Base-by-base conservation (phyloP, 257 asterid genomes). In the Haberlea rhodopensis region DNA sequence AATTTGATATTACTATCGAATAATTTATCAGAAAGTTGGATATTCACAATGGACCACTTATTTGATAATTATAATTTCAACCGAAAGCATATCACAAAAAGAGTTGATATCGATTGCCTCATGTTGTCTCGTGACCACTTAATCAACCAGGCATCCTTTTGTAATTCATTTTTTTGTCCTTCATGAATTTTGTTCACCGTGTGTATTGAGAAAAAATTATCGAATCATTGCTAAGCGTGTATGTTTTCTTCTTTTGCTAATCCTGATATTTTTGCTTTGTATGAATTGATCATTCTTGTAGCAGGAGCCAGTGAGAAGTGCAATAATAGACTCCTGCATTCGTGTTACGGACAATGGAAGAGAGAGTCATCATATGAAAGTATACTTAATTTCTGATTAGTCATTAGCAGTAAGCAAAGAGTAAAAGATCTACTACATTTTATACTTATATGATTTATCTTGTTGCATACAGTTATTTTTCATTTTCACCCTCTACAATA, bases 301-400 rank as follows among this genome's bases (percentile, higher is more conserved):
- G 60, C 79, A 91, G 97, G 94, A 86, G 73, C 94, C 97, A 21
- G 45, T 76, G 53, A 81, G 96, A 75, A 83, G 91, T 66, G 94
- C 96, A 53, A 87, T 92, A 69, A 82, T 92, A 63, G 99, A 89
- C 85, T 87, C 97, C 20, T 87, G 97, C 85, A 84, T 85, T 57
- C 88, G 91, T 60, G 91, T 89, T n/a, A 83, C 76, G 8, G 96
- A 92, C 80, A 78, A 89, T 59, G 99, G 99, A 77, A 84, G 94
- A 76, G 94, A 83, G 73, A 84, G 81, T 66, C 85, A 76, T 76
- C 86, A 77, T 60, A 79, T 87, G 78, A 87, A 75, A 80, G 97
- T 91, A 9, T 8, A 19, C 28, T 22, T 43, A 63, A 8, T 2
- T 54, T 60, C 25, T 1, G 23, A 61, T 66, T 51, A n/a, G 60